Evolutionary conservation across 2,329 filamentous ascomycete species (phyloP).

Genomic region (Penicillium frequentans): DNA sequence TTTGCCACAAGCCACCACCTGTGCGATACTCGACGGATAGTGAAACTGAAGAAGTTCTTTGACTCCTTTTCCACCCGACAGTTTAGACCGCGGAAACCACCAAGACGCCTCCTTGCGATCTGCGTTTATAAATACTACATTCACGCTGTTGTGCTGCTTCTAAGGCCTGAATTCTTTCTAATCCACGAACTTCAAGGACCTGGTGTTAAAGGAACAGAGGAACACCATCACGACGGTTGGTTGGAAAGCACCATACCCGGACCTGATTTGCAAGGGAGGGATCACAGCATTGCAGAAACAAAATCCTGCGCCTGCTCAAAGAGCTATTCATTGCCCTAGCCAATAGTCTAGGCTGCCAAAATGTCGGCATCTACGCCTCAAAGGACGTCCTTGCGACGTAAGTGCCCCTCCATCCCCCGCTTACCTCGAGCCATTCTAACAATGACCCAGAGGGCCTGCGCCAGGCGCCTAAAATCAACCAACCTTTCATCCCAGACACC

Average conservation of each 20-base stretch:
- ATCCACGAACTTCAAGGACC: neutral
- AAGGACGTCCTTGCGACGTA: constrained; percentile 25
- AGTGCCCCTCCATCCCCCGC: neutral
- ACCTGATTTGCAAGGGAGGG: constrained; percentile 1
- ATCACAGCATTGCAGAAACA: neutral
- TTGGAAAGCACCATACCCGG: neutral
- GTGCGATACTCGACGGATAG: neutral
- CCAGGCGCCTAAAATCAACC: constrained; percentile 40
- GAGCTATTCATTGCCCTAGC: neutral
- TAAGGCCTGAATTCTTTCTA: neutral
- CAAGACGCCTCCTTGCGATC: neutral
- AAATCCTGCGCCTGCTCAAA: neutral
- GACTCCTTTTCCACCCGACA: neutral
- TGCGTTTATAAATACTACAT: neutral
- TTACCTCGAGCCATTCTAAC: constrained; percentile 11
- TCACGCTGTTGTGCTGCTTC: neutral
- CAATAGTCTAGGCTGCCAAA: constrained; percentile 2
- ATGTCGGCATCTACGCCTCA: constrained; percentile 26
- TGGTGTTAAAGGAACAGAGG: neutral
- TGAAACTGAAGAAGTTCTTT: neutral
- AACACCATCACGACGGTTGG: neutral
- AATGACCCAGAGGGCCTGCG: constrained; percentile 36
- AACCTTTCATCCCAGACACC: constrained; percentile 42
- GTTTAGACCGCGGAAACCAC: neutral
- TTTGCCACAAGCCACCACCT: neutral